phyloP scores from a whole-genome alignment of 129 eudicot species.

The Glebionis coronaria region DNA sequence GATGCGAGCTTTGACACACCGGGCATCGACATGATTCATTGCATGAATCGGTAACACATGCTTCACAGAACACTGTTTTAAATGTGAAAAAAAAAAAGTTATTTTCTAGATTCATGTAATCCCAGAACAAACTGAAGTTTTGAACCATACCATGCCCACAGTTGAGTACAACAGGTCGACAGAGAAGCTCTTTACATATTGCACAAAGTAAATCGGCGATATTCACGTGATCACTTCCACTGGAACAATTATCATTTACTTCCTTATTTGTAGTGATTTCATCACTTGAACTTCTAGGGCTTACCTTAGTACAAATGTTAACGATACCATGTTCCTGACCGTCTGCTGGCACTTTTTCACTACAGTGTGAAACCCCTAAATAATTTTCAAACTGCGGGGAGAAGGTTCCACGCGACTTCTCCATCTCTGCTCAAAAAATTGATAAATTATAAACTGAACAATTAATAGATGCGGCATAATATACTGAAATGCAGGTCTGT shows the following conservation, averaged over 20 bases:
- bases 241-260: conserved; percentile 12
- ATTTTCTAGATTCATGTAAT: not conserved
- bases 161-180: conserved; percentile 59
- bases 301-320: conserved; percentile 15
- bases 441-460: not conserved
- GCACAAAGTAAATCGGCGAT: conserved; percentile 42
- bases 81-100: too few species aligned
- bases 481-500: not conserved
- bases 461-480: not conserved
- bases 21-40: conserved; percentile 43
- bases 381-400: conserved; percentile 51
- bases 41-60: conserved; percentile 32
- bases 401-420: conserved; percentile 31
- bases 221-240: conserved; percentile 21
- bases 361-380: conserved; percentile 19
- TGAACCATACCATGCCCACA: conserved; percentile 56
- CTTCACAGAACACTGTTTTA: conserved; percentile 63
- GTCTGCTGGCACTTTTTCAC: conserved; percentile 14
- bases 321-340: conserved; percentile 18
- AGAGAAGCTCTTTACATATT: conserved; percentile 49
- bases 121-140: not conserved
- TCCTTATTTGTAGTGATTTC: conserved; percentile 10
- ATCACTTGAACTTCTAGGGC: conserved; percentile 26
- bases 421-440: conserved; percentile 36
- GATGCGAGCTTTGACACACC: conserved; percentile 49